A percentile compares a stretch with the other conserved stretches of the same genome.
These are phyloP conservation scores for Bacidia rubella DNA, from an alignment of 495 filamentous ascomycete genomes.

Conservation along the genomic window DNA sequence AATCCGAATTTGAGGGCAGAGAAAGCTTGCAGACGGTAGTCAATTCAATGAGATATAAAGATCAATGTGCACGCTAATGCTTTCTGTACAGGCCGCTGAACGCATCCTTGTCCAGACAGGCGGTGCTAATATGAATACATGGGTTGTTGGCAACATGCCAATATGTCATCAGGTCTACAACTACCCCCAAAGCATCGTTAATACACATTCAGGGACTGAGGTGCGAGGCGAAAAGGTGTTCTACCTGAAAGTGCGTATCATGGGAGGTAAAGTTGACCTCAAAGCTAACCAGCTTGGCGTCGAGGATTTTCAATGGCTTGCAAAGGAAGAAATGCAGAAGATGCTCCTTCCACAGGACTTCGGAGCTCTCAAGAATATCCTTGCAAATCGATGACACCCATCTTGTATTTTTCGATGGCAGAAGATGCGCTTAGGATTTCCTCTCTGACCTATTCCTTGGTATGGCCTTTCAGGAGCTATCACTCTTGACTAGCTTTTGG, in stretches of 20 bases:
- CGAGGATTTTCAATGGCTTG: conserved; percentile 80
- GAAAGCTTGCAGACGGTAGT: conserved; percentile 74
- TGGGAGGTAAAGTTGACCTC: conserved; percentile 88
- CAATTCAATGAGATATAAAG: conserved; percentile 15
- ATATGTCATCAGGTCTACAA: conserved; percentile 60
- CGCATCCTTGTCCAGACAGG: conserved; percentile 61
- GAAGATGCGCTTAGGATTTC: no score
- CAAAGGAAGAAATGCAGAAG: conserved; percentile 70
- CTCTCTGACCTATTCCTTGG: no score
- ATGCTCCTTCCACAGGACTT: conserved; percentile 52
- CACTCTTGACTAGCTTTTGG: no score
- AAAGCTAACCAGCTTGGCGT: conserved; percentile 55
- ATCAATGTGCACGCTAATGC: conserved; percentile 3
- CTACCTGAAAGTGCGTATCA: conserved; percentile 89
- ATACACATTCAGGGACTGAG: conserved; percentile 24
- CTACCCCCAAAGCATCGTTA: conserved; percentile 20
- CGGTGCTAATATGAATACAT: conserved; percentile 97
- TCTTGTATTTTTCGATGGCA: not conserved
- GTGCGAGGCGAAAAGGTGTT: conserved; percentile 66
- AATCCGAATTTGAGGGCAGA: conserved; percentile 44
- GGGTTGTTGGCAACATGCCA: conserved; percentile 85
- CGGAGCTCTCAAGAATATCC: conserved; percentile 61
- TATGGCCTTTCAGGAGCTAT: no score
- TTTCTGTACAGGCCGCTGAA: conserved; percentile 53
- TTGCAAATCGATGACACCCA: conserved; percentile 48